phyloP scores from a whole-genome alignment of 2,329 filamentous ascomycete species.

The Setomelanomma holmii region DNA sequence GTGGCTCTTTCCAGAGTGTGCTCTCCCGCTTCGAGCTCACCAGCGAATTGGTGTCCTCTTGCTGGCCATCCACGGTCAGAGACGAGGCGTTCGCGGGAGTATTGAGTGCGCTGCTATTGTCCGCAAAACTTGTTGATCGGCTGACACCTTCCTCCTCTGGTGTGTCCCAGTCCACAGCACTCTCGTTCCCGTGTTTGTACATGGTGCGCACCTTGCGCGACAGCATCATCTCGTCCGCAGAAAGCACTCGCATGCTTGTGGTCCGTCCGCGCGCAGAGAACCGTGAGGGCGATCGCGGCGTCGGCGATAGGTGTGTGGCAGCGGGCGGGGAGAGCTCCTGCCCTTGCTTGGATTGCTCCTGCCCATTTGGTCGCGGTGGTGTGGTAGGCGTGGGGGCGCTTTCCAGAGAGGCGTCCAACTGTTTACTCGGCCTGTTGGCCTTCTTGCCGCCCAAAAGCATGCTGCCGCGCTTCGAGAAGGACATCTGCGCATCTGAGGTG shows the following conservation, averaged over 20 bases:
- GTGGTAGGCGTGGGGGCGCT: constrained; percentile 20
- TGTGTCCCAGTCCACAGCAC: constrained; percentile 54
- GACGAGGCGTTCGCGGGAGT: constrained; percentile 36
- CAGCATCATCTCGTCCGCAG: constrained; percentile 68
- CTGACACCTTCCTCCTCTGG: constrained; percentile 31
- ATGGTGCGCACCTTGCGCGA: constrained; percentile 69
- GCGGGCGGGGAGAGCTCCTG: constrained; percentile 32
- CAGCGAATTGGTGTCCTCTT: constrained; percentile 38
- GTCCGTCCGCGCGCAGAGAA: constrained; percentile 43
- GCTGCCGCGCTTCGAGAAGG: constrained; percentile 68
- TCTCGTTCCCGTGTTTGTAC: constrained; percentile 68
- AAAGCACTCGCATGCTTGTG: constrained; percentile 59
- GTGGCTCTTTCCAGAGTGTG: constrained; percentile 57
- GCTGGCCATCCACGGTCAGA: constrained; percentile 34
- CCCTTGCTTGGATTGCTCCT: constrained; percentile 18
- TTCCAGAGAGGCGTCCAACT: constrained; percentile 33
- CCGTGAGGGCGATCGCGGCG: constrained; percentile 47
- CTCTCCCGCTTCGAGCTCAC: constrained; percentile 36
- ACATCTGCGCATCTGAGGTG: constrained; percentile 57
- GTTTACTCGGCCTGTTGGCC: constrained; percentile 48
- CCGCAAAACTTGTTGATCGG: constrained; percentile 27
- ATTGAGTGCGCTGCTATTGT: constrained; percentile 30
- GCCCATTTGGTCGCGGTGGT: constrained; percentile 19
- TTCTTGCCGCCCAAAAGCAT: constrained; percentile 63
- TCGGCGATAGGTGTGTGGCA: constrained; percentile 34